Conservation (phyloP, 352 stramenopile genomes). For the Phytophthora megakarya region DNA sequence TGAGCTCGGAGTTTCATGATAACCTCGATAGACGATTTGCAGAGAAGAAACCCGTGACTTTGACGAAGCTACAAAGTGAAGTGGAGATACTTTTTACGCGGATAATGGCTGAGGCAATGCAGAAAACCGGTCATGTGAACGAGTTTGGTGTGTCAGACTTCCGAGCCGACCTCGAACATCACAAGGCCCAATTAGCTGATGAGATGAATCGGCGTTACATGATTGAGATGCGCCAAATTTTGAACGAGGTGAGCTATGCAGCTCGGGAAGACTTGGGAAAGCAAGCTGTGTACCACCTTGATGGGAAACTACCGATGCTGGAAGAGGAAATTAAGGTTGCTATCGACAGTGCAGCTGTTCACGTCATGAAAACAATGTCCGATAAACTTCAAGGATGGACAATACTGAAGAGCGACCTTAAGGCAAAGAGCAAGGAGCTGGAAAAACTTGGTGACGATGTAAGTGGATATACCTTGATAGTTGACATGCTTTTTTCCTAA, state of each 20-base stretch:
- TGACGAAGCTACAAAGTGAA: constrained; percentile 62
- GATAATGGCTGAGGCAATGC: constrained; percentile 38
- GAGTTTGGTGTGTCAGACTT: constrained; percentile 45
- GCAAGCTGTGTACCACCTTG: constrained; percentile 60
- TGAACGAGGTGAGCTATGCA: constrained; percentile 68
- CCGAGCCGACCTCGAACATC: constrained; percentile 55
- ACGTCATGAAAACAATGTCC: constrained; percentile 55
- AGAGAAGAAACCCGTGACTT: constrained; percentile 50
- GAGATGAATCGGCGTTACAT: constrained; percentile 80
- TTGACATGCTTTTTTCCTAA: neutral
- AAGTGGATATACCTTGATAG: constrained; percentile 24
- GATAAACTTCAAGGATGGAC: constrained; percentile 76
- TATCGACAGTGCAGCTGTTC: constrained; percentile 60
- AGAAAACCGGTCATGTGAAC: constrained; percentile 30
- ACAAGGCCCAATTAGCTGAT: constrained; percentile 66
- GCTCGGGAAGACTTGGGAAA: constrained; percentile 69
- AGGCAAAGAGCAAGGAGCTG: constrained; percentile 64
- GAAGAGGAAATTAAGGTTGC: constrained; percentile 68
- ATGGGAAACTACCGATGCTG: constrained; percentile 68
- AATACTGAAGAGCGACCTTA: constrained; percentile 65
- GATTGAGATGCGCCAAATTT: constrained; percentile 77
- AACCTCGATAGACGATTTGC: constrained; percentile 65
- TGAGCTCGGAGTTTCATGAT: constrained; percentile 69
- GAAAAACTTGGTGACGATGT: constrained; percentile 81
- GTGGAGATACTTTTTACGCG: constrained; percentile 51